Base-by-base conservation (phyloP, 768 basidiomycete species). In the Nidularia pulvinata region DNA sequence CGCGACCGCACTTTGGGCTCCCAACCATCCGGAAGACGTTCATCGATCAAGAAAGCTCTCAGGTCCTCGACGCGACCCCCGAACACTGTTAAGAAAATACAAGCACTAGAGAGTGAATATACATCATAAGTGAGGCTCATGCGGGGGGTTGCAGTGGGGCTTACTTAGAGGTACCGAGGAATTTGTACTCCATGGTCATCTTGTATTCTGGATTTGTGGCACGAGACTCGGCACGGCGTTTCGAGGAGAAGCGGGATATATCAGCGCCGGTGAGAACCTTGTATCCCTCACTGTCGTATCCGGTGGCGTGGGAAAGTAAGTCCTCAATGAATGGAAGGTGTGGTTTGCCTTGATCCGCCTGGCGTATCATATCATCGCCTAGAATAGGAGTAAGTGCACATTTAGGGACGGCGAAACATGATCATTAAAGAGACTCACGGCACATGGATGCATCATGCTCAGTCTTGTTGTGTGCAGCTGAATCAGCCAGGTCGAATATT, bases 401-500 rank as follows among this genome's bases (percentile, higher is more conserved):
- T n/a, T n/a, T 48, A 11, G 7, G 37, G 14, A 13, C 33, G 34
- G 19, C n/a, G 22, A 7, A 46, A 7, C 9, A 10, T 7, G 45
- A 46, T 22, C 9, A 19, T 46, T 46, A 7, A 25, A 46, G 9
- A 11, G 9, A 46, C 45, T 7, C 65, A 86, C 86, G 76, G 11
- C 76, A 73, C 19, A 89, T 69, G 0, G 85, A 86, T 0, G 72
- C 85, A 60, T 89, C 86, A 59, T 89, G 86, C 57, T 89, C 88
- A 52, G 89, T 89, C 4, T 85, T 83, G 55, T 90, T 91, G 65
- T 92, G 91, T 10, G 87, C 62, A 61, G 81, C 81, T 42, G 92
- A 73, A 34, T 92, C 89, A 7, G 71, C 69, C 11, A 93, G 70
- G 61, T 91, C 81, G 57, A 89, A 81, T 6, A 71, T 81, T 52